Percentiles rank a stretch among this genome's conserved stretches.
phyloP scores from a whole-genome alignment of 2,329 filamentous ascomycete genomes.

The Verticillium klebahnii region DNA sequence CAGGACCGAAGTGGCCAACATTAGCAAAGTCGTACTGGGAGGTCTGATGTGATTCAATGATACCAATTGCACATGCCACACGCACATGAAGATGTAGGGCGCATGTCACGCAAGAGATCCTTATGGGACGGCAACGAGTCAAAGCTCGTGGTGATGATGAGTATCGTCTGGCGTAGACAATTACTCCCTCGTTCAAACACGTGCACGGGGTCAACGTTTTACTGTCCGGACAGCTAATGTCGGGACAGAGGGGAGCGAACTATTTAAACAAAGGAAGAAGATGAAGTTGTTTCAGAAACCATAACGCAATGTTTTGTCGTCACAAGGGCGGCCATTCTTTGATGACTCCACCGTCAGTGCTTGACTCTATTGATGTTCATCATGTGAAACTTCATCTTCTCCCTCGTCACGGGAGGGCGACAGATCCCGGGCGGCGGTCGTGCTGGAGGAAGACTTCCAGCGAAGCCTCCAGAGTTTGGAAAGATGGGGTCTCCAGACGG shows the following conservation, averaged over 20 bases:
- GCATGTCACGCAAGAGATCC: too few species aligned
- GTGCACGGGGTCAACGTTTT: too few species aligned
- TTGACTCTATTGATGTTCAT: constrained; percentile 99
- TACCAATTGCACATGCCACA: neutral
- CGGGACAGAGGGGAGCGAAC: neutral
- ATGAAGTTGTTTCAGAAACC: constrained; percentile 38
- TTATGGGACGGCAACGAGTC: too few species aligned
- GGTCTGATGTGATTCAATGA: constrained; percentile 60
- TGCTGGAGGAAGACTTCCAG: constrained; percentile 31
- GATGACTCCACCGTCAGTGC: constrained; percentile 65
- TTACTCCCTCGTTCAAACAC: too few species aligned
- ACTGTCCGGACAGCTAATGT: neutral
- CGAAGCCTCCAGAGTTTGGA: constrained; percentile 30
- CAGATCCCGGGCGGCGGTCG: constrained; percentile 14
- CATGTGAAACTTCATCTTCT: constrained; percentile 40
- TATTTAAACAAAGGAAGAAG: constrained; percentile 4
- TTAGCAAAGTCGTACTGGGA: constrained; percentile 85
- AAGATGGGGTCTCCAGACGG: neutral
- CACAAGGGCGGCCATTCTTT: constrained; percentile 15
- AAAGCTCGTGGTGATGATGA: too few species aligned
- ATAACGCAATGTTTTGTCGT: constrained; percentile 36
- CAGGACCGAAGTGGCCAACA: constrained; percentile 75
- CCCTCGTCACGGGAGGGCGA: neutral
- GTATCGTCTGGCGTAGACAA: too few species aligned
- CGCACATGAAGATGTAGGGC: neutral